phyloP scores from a whole-genome alignment of 495 filamentous ascomycete species.

The Hypoxylon trugodes region DNA sequence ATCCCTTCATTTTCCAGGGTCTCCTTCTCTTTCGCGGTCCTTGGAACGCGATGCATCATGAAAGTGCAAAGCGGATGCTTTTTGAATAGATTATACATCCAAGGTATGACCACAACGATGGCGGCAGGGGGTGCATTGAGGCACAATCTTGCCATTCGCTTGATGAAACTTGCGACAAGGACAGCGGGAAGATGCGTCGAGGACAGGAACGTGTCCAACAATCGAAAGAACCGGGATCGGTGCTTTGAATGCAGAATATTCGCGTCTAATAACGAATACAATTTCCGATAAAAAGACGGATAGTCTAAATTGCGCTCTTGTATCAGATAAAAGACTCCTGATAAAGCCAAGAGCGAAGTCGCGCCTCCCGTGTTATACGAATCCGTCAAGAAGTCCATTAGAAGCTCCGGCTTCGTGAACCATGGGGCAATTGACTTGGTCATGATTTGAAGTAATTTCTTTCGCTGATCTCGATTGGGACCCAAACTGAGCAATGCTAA shows the following conservation, averaged over 20 bases:
- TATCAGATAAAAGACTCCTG: conserved; percentile 94
- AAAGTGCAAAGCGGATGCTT: conserved; percentile 89
- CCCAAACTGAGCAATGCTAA: conserved; percentile 74
- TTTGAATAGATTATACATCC: conserved; percentile 94
- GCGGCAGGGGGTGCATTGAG: conserved; percentile 87
- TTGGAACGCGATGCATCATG: conserved; percentile 86
- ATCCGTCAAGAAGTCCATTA: conserved; percentile 98
- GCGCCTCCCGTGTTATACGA: conserved; percentile 87
- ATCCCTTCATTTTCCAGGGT: conserved; percentile 70
- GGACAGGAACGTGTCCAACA: conserved; percentile 89
- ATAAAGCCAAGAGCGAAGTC: conserved; percentile 85
- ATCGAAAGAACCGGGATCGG: conserved; percentile 89
- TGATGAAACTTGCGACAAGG: conserved; percentile 95
- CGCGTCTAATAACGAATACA: conserved; percentile 89
- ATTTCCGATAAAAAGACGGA: conserved; percentile 89
- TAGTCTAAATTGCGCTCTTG: conserved; percentile 94
- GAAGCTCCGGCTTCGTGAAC: conserved; percentile 82
- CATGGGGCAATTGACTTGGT: conserved; percentile 81
- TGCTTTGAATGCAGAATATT: conserved; percentile 92
- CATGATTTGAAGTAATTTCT: conserved; percentile 77
- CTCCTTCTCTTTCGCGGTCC: conserved; percentile 63
- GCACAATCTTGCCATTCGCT: conserved; percentile 81
- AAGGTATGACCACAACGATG: conserved; percentile 88
- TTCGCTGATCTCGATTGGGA: conserved; percentile 76
- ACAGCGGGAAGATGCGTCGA: conserved; percentile 92